Conservation (phyloP, 2,329 filamentous ascomycete species). For the Pseudogymnoascus sp. region DNA sequence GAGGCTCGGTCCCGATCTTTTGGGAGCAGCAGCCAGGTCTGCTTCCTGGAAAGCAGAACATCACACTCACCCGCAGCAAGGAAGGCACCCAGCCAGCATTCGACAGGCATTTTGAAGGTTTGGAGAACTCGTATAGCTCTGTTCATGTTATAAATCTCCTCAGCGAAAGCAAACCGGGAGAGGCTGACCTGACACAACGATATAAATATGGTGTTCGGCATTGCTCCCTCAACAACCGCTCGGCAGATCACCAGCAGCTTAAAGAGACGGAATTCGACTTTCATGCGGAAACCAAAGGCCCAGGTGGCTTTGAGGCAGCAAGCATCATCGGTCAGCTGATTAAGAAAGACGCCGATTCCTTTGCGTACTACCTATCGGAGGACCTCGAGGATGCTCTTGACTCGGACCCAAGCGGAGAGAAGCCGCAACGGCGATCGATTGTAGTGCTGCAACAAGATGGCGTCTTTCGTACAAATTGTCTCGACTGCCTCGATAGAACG, state of each 20-base stretch:
- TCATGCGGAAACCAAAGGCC: slow-evolving; percentile 84
- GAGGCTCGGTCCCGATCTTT: slow-evolving; percentile 90
- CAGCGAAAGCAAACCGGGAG: slow-evolving; percentile 80
- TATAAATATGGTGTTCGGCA: slow-evolving; percentile 72
- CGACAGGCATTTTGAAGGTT: slow-evolving; percentile 85
- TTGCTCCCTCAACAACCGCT: slow-evolving; percentile 59
- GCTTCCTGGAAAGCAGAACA: slow-evolving; percentile 89
- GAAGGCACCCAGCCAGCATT: slow-evolving; percentile 94
- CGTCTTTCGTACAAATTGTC: slow-evolving; percentile 91
- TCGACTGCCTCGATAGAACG: slow-evolving; percentile 92
- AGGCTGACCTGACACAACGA: slow-evolving; percentile 72
- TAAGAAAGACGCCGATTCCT: slow-evolving; percentile 70
- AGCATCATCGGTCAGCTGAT: slow-evolving; percentile 74
- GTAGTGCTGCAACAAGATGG: slow-evolving; percentile 86
- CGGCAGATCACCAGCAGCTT: slow-evolving; percentile 65
- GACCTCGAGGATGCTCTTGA: slow-evolving; percentile 42
- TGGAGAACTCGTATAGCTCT: slow-evolving; percentile 80
- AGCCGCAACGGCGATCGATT: slow-evolving; percentile 39
- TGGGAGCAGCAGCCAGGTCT: slow-evolving; percentile 92
- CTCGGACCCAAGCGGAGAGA: slow-evolving; percentile 29
- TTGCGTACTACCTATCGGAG: slow-evolving; percentile 86
- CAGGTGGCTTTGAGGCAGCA: slow-evolving; percentile 85
- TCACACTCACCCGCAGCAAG: slow-evolving; percentile 76
- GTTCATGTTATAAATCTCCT: slow-evolving; percentile 90
- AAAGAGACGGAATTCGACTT: slow-evolving; percentile 90